phyloP scores from a whole-genome alignment of 2,329 filamentous ascomycete species.

The Xylariales sp. region DNA sequence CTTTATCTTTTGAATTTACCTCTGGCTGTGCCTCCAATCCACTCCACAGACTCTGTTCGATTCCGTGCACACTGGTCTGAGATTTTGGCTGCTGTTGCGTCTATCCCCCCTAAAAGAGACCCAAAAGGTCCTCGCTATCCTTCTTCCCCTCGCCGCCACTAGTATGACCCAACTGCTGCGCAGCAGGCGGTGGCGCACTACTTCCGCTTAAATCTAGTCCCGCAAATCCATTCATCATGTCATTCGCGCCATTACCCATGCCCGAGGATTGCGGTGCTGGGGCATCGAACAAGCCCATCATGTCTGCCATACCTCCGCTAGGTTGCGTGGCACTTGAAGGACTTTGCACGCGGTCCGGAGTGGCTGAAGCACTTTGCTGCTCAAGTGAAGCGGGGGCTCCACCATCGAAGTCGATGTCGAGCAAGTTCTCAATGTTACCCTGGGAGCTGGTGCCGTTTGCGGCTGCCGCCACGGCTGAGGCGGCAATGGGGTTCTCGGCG shows the following conservation, averaged over 20 bases:
- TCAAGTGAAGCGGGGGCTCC: constrained; percentile 85
- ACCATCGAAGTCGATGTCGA: constrained; percentile 95
- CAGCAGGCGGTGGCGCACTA: constrained; percentile 60
- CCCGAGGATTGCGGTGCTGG: constrained; percentile 44
- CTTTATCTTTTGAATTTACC: no score
- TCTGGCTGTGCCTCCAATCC: no score
- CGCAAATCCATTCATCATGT: constrained; percentile 86
- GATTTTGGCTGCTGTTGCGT: no score
- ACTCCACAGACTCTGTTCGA: no score
- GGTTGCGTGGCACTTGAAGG: constrained; percentile 38
- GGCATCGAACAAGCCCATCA: constrained; percentile 67
- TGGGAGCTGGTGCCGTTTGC: constrained; percentile 54
- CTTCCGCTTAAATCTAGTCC: constrained; percentile 68
- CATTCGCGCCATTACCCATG: constrained; percentile 63
- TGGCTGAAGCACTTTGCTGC: constrained; percentile 47
- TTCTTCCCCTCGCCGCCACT: constrained; percentile 45
- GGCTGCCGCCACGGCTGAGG: constrained; percentile 67
- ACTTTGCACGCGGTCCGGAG: constrained; percentile 64
- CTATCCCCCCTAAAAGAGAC: constrained; percentile 44
- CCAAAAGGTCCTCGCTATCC: constrained; percentile 58
- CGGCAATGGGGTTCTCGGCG: constrained; percentile 89
- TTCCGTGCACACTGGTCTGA: no score
- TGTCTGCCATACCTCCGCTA: constrained; percentile 53
- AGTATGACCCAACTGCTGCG: constrained; percentile 48
- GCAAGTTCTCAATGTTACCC: constrained; percentile 85